These are phyloP conservation scores for Oryza glumipatula DNA, from an alignment of 176 grass and related monocot genomes.

Conservation along the genomic window DNA sequence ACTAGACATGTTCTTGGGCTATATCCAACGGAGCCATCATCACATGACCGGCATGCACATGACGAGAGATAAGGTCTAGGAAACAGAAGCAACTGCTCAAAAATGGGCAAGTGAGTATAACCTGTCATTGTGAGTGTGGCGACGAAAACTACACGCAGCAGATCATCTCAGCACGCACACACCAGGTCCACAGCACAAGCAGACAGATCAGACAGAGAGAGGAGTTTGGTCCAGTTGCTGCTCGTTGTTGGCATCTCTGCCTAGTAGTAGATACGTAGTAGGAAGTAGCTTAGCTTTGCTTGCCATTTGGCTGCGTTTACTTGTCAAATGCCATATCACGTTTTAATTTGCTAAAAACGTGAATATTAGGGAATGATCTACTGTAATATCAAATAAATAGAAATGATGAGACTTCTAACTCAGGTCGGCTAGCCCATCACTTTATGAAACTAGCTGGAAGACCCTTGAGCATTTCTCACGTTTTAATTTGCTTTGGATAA, in stretches of 20 bases:
- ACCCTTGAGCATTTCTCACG: neutral
- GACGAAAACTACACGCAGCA: slow-evolving; percentile 31
- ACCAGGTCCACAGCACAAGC: slow-evolving; percentile 1
- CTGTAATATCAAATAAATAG: too few relatives aligned
- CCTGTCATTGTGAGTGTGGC: slow-evolving; percentile 27
- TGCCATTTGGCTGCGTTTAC: slow-evolving; percentile 6
- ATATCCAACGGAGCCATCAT: slow-evolving; percentile 28
- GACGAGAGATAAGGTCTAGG: slow-evolving; percentile 25
- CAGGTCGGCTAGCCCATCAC: too few relatives aligned
- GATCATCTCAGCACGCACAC: neutral
- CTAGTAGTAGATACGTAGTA: neutral
- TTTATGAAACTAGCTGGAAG: too few relatives aligned
- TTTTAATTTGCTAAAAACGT: neutral
- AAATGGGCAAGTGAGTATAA: slow-evolving; percentile 44
- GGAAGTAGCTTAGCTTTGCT: slow-evolving; percentile 7
- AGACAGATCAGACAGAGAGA: slow-evolving; percentile 1
- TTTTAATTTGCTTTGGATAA: neutral
- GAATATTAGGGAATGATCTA: too few relatives aligned
- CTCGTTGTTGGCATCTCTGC: slow-evolving; percentile 14
- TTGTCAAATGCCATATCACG: neutral
- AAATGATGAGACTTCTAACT: too few relatives aligned
- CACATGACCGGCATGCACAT: slow-evolving; percentile 44
- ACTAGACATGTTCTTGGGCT: neutral
- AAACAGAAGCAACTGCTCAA: slow-evolving; percentile 39
- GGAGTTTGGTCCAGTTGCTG: neutral